phyloP scores from a whole-genome alignment of 129 eudicot genomes.

The Centrapalus pauciflorus region DNA sequence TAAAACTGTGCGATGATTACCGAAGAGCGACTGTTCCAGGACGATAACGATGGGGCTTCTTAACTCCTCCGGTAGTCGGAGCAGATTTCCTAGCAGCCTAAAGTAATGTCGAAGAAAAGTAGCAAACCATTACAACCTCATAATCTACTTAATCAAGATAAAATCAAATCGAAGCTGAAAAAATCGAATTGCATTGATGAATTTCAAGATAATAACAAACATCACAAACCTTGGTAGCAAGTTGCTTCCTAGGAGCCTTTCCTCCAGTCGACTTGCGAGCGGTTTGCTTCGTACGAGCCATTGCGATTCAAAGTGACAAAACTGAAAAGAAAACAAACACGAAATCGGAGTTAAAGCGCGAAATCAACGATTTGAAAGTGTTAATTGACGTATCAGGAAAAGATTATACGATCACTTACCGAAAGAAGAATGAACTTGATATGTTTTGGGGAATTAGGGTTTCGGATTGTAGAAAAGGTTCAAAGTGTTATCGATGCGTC shows the following conservation, averaged over 20 bases:
- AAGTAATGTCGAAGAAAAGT: neutral
- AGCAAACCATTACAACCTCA: neutral
- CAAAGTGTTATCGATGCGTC: neutral
- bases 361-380: neutral
- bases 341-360: neutral
- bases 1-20: conserved; percentile 10
- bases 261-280: conserved; percentile 95
- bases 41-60: conserved; percentile 85
- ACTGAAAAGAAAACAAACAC: neutral
- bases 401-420: neutral
- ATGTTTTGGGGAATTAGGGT: neutral
- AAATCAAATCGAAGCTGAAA: neutral
- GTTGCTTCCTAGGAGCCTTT: conserved; percentile 91
- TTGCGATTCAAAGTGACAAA: conserved; percentile 13
- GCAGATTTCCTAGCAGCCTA: conserved; percentile 92
- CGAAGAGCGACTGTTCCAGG: conserved; percentile 93
- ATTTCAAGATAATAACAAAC: too few relatives aligned
- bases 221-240: conserved; percentile 61
- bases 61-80: conserved; percentile 87
- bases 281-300: conserved; percentile 96
- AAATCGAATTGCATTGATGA: neutral
- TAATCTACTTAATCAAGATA: neutral
- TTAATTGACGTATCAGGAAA: neutral
- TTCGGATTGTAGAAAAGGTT: neutral
- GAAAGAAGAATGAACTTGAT: neutral